These are phyloP conservation scores for Tylopilus sp. DNA, from an alignment of 768 basidiomycete genomes.

Conservation along the genomic window DNA sequence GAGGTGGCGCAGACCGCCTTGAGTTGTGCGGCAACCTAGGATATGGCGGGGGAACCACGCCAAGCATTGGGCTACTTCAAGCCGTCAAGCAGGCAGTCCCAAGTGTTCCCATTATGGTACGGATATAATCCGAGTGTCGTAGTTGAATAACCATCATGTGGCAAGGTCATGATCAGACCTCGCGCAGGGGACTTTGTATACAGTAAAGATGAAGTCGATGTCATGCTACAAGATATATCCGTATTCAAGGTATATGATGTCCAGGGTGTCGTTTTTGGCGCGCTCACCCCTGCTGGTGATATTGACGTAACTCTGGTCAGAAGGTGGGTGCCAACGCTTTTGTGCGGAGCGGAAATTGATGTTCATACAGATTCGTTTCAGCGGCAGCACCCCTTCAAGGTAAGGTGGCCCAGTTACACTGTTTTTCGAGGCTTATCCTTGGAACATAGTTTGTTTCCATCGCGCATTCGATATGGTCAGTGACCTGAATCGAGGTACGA, in stretches of 20 bases:
- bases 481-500: conserved; percentile 50
- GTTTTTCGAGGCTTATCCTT: background rate
- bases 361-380: conserved; percentile 45
- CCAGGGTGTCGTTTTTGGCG: conserved; percentile 66
- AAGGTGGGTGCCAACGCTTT: conserved; percentile 27
- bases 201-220: conserved; percentile 56
- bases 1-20: conserved; percentile 71
- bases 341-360: conserved; percentile 1
- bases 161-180: conserved; percentile 77
- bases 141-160: background rate
- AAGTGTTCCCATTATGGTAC: conserved; percentile 66
- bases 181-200: conserved; percentile 79
- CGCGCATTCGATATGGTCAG: conserved; percentile 74
- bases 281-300: conserved; percentile 51
- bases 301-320: conserved; percentile 59
- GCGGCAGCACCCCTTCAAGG: conserved; percentile 63
- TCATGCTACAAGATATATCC: conserved; percentile 74
- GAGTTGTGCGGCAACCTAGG: conserved; percentile 71
- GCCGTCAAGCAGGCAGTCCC: conserved; percentile 48
- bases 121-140: conserved; percentile 27
- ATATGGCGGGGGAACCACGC: conserved; percentile 79
- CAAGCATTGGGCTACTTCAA: conserved; percentile 69
- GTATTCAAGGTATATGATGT: conserved; percentile 55
- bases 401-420: conserved; percentile 21
- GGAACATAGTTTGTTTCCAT: conserved; percentile 67